Percentiles rank a stretch among this genome's conserved stretches.
Evolutionary conservation across 1,284 basidiomycete species (phyloP).

Genomic region (Bjerkandera adusta): DNA sequence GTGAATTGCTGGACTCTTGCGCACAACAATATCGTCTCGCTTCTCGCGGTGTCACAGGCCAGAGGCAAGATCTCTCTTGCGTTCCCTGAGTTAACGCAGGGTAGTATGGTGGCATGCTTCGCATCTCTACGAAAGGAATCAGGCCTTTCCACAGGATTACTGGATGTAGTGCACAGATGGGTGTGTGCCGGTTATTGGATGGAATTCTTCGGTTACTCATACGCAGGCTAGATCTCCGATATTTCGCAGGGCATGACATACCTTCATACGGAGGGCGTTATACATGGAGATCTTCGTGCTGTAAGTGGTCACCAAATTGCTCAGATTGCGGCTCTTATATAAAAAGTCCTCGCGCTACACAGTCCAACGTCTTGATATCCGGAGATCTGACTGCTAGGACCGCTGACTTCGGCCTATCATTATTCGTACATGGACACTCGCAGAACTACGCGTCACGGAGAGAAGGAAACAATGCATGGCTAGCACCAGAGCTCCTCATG

Average conservation of each 20-base stretch:
- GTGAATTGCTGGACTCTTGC: not conserved
- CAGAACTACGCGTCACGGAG: slow-evolving; percentile 4
- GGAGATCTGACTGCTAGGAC: slow-evolving; percentile 4
- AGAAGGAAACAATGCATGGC: slow-evolving; percentile 17
- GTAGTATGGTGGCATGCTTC: not conserved
- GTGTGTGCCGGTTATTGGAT: not conserved
- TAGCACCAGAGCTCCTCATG: slow-evolving; percentile 18
- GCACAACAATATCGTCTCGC: not conserved
- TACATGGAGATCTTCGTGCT: slow-evolving; percentile 17
- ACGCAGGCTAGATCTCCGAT: slow-evolving; percentile 7
- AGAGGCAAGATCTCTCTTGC: not conserved
- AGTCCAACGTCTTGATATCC: slow-evolving; percentile 17
- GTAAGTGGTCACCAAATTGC: slow-evolving; percentile 7
- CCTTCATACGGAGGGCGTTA: slow-evolving; percentile 13
- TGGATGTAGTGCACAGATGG: not conserved
- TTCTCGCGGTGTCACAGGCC: not conserved
- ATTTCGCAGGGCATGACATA: slow-evolving; percentile 15
- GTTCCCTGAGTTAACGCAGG: not conserved
- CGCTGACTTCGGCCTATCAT: slow-evolving; percentile 18
- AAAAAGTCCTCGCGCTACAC: not conserved
- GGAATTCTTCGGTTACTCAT: not conserved
- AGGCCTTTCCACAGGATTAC: not conserved
- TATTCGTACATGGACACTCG: slow-evolving; percentile 8
- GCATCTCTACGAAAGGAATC: not conserved
- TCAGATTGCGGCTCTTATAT: not conserved